phyloP scores from a whole-genome alignment of 805 yeast species.

The Monosporozyma solicola region DNA sequence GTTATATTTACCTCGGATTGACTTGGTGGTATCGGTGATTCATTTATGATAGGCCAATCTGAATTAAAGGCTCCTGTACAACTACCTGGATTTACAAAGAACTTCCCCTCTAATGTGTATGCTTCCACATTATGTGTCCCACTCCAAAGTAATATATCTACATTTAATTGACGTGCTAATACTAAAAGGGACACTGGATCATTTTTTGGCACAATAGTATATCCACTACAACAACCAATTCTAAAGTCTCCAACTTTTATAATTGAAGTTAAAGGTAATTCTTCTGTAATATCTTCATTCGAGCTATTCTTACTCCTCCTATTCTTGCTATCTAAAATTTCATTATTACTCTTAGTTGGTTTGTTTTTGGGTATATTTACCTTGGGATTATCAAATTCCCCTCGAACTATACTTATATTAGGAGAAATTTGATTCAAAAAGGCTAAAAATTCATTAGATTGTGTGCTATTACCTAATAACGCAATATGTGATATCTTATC shows the following conservation, averaged over 20 bases:
- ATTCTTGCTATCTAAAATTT: background rate
- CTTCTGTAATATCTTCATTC: constrained; percentile 10
- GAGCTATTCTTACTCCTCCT: no score
- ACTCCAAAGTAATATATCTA: constrained; percentile 85
- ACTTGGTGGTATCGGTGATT: constrained; percentile 13
- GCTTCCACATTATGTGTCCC: constrained; percentile 92
- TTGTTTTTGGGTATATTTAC: background rate
- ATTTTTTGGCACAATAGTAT: constrained; percentile 69
- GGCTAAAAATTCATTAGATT: constrained; percentile 51
- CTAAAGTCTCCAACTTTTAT: constrained; percentile 62
- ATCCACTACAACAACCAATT: constrained; percentile 81
- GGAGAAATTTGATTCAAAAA: constrained; percentile 63
- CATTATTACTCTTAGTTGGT: no score
- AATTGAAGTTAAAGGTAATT: constrained; percentile 53
- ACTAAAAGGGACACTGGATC: constrained; percentile 80
- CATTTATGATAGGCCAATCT: constrained; percentile 42
- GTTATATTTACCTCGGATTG: constrained; percentile 1
- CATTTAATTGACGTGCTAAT: constrained; percentile 84
- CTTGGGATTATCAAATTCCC: constrained; percentile 61
- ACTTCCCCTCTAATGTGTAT: constrained; percentile 82
- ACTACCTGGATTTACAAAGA: constrained; percentile 94
- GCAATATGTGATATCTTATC: constrained; percentile 80
- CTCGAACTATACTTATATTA: constrained; percentile 66
- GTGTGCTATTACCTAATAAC: constrained; percentile 76
- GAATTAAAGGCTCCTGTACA: constrained; percentile 85